phyloP scores from a whole-genome alignment of 768 basidiomycete genomes.

The Pisolithus sp. region DNA sequence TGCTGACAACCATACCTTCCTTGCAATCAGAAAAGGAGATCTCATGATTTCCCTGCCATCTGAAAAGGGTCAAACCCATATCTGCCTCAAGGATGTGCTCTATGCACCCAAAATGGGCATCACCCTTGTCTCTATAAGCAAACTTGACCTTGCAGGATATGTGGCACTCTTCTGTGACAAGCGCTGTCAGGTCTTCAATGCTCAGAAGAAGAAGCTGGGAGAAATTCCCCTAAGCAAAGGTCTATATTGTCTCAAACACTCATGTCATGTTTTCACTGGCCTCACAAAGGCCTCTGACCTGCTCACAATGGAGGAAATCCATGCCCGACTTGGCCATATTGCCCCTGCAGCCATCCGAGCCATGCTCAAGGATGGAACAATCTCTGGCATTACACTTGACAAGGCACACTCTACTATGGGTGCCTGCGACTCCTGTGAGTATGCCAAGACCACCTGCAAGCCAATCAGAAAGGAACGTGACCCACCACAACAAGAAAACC shows the following conservation, averaged over 20 bases:
- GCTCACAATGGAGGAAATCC: constrained; percentile 1
- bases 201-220: no score
- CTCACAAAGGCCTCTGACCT: not conserved
- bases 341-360: not conserved
- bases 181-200: no score
- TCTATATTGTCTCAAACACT: no score
- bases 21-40: constrained; percentile 11
- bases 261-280: not conserved
- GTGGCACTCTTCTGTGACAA: constrained; percentile 5
- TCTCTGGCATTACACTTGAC: constrained; percentile 3
- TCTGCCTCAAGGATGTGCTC: constrained; percentile 3
- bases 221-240: no score
- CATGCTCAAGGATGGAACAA: constrained; percentile 3
- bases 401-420: constrained; percentile 2
- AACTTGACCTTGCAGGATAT: not conserved
- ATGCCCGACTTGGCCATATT: constrained; percentile 3
- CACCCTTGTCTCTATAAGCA: constrained; percentile 17
- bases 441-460: no score
- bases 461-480: not conserved
- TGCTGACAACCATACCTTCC: constrained; percentile 1
- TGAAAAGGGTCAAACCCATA: not conserved
- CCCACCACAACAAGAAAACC: constrained; percentile 2
- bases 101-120: constrained; percentile 16
- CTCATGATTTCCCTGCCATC: constrained; percentile 18
- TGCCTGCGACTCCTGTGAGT: not conserved